phyloP scores from a whole-genome alignment of 331 rosid species.

The Rhamnella rubrinervis region DNA sequence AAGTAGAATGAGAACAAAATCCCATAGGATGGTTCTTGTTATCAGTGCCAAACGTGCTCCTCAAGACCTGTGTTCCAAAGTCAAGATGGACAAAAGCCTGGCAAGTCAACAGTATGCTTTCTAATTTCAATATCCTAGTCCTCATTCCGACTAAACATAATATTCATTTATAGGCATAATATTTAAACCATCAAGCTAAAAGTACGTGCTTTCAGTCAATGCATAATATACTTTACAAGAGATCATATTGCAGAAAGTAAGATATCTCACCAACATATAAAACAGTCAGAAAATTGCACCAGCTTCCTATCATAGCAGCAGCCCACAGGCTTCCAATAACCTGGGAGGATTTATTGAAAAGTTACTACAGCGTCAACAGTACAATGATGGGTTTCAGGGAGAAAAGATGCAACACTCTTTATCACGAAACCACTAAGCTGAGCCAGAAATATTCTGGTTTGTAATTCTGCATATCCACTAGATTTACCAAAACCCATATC shows the following conservation, averaged over 20 bases:
- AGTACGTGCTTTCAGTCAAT: not conserved
- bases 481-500: too few relatives aligned
- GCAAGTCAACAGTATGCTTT: not conserved
- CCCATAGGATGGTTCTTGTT: not conserved
- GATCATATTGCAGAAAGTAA: not conserved
- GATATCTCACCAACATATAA: conserved; percentile 72
- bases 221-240: not conserved
- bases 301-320: conserved; percentile 84
- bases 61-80: not conserved
- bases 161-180: not conserved
- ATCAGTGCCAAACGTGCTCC: not conserved
- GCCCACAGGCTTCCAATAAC: conserved; percentile 57
- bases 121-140: not conserved
- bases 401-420: not conserved
- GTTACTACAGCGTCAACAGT: conserved; percentile 8
- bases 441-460: not conserved
- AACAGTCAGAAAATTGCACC: conserved; percentile 90
- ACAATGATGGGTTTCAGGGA: not conserved
- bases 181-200: not conserved
- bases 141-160: not conserved
- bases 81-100: not conserved
- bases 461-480: not conserved
- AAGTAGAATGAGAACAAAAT: not conserved
- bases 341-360: conserved; percentile 39
- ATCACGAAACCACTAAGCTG: not conserved